phyloP scores from a whole-genome alignment of 2,329 filamentous ascomycete genomes.

The Fusarium kyushuense region DNA sequence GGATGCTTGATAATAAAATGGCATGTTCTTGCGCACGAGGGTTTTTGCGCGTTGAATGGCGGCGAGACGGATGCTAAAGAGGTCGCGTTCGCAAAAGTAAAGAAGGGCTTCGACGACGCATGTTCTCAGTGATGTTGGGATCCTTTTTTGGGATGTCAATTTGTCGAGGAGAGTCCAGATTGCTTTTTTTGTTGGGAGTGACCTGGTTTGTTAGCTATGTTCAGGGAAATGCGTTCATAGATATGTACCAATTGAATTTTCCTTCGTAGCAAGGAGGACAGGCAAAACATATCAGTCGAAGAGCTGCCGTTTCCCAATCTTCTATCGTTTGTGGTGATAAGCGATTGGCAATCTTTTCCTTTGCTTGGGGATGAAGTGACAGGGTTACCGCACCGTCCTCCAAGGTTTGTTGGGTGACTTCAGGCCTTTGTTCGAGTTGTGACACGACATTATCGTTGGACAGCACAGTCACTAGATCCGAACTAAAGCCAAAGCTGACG shows the following conservation, averaged over 20 bases:
- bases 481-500: conserved; percentile 41
- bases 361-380: conserved; percentile 37
- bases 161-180: conserved; percentile 48
- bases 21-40: conserved; percentile 47
- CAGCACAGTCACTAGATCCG: conserved; percentile 35
- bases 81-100: conserved; percentile 51
- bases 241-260: conserved; percentile 48
- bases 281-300: conserved; percentile 47
- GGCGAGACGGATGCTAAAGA: conserved; percentile 39
- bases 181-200: conserved; percentile 39
- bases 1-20: conserved; percentile 51
- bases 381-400: conserved; percentile 36
- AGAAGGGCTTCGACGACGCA: conserved; percentile 48
- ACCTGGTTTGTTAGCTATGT: conserved; percentile 36
- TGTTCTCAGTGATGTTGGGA: conserved; percentile 27
- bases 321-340: conserved; percentile 36
- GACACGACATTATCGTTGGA: conserved; percentile 29
- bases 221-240: fast-evolving
- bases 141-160: conserved; percentile 20
- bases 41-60: conserved; percentile 46
- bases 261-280: conserved; percentile 52
- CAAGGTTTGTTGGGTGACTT: conserved; percentile 28
- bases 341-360: background rate
- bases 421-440: conserved; percentile 10
- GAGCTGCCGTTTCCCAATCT: conserved; percentile 34